Evolutionary conservation across 352 stramenopile species (phyloP), one percentile per base, ranked within the genome.

Genomic region (Phytophthora crassamura): DNA sequence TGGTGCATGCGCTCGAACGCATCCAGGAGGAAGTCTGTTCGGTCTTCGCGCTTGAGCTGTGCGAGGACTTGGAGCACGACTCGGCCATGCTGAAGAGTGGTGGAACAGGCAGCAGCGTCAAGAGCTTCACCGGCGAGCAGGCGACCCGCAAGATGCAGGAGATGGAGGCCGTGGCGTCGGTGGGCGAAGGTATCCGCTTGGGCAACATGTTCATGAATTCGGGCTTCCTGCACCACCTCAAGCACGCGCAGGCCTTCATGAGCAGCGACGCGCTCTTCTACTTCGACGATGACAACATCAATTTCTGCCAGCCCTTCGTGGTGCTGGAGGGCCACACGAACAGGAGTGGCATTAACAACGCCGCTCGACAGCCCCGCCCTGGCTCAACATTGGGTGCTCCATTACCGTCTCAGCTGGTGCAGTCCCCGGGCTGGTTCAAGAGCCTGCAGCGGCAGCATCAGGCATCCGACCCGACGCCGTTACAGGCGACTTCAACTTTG

Each of bases 191-290:
- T 0, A 63, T 75, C 11, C 80, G 80, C 2, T 40, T 89, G 4
- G 80, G 80, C 9, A 88, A 86, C 33, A 76, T 78, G 54, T 75
- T 88, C 46, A 86, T 88, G 79, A 78, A 82, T 43, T 66, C 79
- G 5, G 77, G 80, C 1, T 75, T 81, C 38, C 47, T 89, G 64
- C 80, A 89, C 38, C 77, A 87, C 53, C 18, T 75, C 34, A 87
- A 84, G 16, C 80, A 89, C 54, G 36, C 69, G n/a, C 70, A 69
- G 32, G 38, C 63, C 15, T 84, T 82, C 47, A 76, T 78, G 35
- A 73, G 69, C 57, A 59, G 36, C 18, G 65, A 77, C 7, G 53
- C 67, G 28, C 52, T 79, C 41, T 89, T 79, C 61, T 83, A 76
- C 56, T 84, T 89, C 16, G 77, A 89, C 51, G 72, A 80, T 15